phyloP scores from a whole-genome alignment of 2,329 filamentous ascomycete genomes.

The Chrysosporium keratinophilum region DNA sequence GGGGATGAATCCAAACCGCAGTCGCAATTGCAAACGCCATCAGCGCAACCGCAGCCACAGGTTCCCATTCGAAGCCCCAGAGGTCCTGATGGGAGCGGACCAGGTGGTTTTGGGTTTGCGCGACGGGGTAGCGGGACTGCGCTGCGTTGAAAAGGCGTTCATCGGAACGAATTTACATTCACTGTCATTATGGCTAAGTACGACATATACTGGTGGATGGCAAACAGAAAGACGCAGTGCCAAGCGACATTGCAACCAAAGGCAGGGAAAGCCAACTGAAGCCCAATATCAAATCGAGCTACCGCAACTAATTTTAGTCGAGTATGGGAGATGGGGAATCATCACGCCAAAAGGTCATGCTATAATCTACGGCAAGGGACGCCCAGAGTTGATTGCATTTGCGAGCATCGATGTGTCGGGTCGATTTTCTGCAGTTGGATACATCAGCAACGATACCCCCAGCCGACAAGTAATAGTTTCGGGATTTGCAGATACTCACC shows the following conservation, averaged over 20 bases:
- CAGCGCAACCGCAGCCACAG: conserved; percentile 26
- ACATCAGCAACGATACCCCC: not conserved
- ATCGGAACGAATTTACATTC: not conserved
- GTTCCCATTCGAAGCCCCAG: conserved; percentile 62
- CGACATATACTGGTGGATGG: too few relatives aligned
- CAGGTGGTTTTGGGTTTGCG: conserved; percentile 68
- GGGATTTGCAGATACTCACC: conserved; percentile 31
- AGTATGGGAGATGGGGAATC: not conserved
- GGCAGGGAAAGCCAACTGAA: not conserved
- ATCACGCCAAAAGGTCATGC: not conserved
- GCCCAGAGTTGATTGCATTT: conserved; percentile 50
- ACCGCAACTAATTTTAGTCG: not conserved
- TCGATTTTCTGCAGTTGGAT: conserved; percentile 43
- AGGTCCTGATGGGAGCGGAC: conserved; percentile 66
- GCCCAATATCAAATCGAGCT: not conserved
- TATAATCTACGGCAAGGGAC: conserved; percentile 38
- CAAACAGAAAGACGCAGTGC: not conserved
- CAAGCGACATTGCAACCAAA: not conserved
- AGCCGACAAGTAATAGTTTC: conserved; percentile 3
- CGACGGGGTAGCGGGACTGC: conserved; percentile 41
- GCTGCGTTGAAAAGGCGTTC: conserved; percentile 22
- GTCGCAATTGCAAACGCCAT: conserved; percentile 23
- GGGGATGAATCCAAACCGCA: not conserved
- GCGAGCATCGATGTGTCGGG: conserved; percentile 49
- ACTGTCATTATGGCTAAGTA: not conserved